A percentile compares a stretch with the other conserved stretches of the same genome.
These are phyloP conservation scores for Pestalotiopsis sp. DNA, from an alignment of 2,329 filamentous ascomycete species.

Conservation along the genomic window DNA sequence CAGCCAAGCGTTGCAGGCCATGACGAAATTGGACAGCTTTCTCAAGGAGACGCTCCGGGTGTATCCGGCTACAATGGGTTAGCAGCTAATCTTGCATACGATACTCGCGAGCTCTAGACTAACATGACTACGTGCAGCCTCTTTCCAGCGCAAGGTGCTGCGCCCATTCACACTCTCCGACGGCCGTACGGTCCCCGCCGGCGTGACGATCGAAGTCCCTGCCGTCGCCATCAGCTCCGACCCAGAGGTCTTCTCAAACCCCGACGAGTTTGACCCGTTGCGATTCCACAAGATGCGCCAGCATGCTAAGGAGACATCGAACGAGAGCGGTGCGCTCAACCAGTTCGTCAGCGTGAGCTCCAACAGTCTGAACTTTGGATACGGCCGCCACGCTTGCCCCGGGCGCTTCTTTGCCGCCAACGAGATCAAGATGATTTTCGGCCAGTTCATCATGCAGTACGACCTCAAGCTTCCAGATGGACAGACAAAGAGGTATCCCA, in stretches of 20 bases:
- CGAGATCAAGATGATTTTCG: constrained; percentile 42
- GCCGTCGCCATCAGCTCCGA: constrained; percentile 32
- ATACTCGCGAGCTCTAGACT: neutral
- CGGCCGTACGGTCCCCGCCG: constrained; percentile 46
- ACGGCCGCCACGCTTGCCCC: constrained; percentile 33
- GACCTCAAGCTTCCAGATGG: constrained; percentile 25
- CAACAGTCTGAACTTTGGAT: constrained; percentile 31
- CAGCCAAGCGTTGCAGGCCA: constrained; percentile 29
- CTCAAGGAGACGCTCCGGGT: constrained; percentile 29
- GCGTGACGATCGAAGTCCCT: constrained; percentile 40
- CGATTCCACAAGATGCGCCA: constrained; percentile 31
- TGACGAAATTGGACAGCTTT: constrained; percentile 36
- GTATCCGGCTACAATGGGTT: constrained; percentile 25
- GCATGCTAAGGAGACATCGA: constrained; percentile 21
- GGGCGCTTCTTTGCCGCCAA: constrained; percentile 42
- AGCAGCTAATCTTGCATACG: constrained; percentile 7
- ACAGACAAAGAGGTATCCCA: neutral
- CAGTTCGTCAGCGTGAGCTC: constrained; percentile 25
- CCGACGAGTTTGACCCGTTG: constrained; percentile 31
- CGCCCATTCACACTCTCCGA: constrained; percentile 50
- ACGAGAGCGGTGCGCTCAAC: constrained; percentile 25
- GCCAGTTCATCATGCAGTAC: constrained; percentile 37
- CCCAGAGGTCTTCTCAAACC: constrained; percentile 28
- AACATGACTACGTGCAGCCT: constrained; percentile 21
- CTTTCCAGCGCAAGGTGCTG: constrained; percentile 48